Evolutionary conservation across 352 stramenopile genomes (phyloP), one percentile per base, ranked within the genome.

Genomic region (Blastocystis sp.): DNA sequence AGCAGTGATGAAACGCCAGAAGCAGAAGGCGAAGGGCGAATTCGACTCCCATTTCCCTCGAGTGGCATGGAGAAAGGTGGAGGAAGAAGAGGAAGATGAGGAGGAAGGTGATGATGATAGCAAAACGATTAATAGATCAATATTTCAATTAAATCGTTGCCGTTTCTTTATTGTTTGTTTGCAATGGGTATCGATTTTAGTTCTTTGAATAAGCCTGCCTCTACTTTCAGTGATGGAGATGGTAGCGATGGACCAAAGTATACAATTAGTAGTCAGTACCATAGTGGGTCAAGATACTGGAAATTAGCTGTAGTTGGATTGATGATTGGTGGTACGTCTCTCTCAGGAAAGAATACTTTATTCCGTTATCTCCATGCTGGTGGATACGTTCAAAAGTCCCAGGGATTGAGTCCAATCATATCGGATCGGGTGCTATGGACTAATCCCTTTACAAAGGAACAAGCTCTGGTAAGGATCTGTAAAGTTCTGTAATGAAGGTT

Each of bases 111-210:
- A 34, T 34, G 30, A 34, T 34, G 30, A 34, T 34, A 34, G 30
- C 1, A 34, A 34, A 34, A 34, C 30, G 30, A 34, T 34, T 34
- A 34, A 34, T 34, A 34, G 30, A 34, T 34, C 30, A 1, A 34
- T 34, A 34, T 34, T 34, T 34, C 30, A 34, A 34, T 1, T 34
- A 0, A 34, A 34, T 34, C 30, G 30, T 34, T 34, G 30, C 30
- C 30, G 30, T 34, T 34, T 34, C 30, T 34, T 34, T 34, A 45
- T 70, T 34, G 16, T 70, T 45, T 70, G 62, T 45, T 70, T 70
- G 62, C 30, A 43, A 75, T 75, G 64, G 64, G 64, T n/a, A 75
- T 75, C 30, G 64, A 75, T 41, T 75, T 75, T 43, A 75, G 64
- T 47, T 47, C 34, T 41, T 47, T 75, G 9, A 43, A 75, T 16